Evolutionary conservation across 805 yeast species (phyloP).

Genomic region (Phaffomyces antillensis): DNA sequence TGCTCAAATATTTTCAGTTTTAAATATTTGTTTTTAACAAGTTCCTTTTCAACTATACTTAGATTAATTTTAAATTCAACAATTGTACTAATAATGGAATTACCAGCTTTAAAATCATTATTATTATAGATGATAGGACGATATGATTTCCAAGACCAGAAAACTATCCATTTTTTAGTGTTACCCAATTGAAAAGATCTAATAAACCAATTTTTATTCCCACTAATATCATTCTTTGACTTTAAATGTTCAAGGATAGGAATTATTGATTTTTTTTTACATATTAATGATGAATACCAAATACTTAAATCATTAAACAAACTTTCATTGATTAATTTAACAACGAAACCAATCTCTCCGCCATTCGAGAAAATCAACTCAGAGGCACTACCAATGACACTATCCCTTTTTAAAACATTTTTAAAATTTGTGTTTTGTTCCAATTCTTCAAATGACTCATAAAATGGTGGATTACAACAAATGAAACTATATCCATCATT

Average conservation of each 20-base stretch:
- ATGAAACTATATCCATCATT: constrained; percentile 21
- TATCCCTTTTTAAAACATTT: constrained; percentile 11
- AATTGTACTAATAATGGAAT: constrained; percentile 7
- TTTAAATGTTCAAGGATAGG: constrained; percentile 3
- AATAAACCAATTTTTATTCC: constrained; percentile 13
- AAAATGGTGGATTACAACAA: constrained; percentile 52
- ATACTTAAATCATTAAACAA: constrained; percentile 9
- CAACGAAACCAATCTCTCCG: constrained; percentile 39
- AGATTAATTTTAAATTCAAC: constrained; percentile 13
- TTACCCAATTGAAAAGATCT: constrained; percentile 17
- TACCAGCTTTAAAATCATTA: constrained; percentile 1
- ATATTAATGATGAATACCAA: constrained; percentile 38
- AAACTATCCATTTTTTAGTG: constrained; percentile 21
- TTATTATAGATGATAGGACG: constrained; percentile 11
- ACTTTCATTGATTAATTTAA: constrained; percentile 29
- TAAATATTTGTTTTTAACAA: not conserved
- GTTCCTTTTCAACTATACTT: not conserved
- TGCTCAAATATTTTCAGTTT: not conserved
- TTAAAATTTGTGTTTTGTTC: constrained; percentile 20
- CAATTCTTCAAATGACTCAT: constrained; percentile 30
- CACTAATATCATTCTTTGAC: constrained; percentile 8
- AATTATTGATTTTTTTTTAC: constrained; percentile 19
- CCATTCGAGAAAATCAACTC: constrained; percentile 37
- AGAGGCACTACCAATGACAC: constrained; percentile 25
- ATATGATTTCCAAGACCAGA: constrained; percentile 16